Evolutionary conservation across 495 filamentous ascomycete genomes (phyloP), one percentile per base, ranked within the genome.

Genomic region (Podospora didyma): DNA sequence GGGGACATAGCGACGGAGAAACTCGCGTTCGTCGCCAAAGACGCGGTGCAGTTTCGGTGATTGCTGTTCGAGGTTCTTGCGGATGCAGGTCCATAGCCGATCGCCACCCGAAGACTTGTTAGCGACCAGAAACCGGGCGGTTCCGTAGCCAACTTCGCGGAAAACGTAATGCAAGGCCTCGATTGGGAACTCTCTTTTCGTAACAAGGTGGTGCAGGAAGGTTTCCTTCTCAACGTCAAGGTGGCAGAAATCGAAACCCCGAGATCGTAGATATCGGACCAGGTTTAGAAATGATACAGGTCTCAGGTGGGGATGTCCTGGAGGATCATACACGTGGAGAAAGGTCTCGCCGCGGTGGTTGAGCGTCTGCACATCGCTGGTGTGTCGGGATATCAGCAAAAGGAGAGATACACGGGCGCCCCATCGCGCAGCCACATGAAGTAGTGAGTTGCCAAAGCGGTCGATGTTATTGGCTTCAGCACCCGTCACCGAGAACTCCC

Each of bases 311-410:
- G 67, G 67, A 16, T 58, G 56, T 1, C 53, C 49, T 20, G 67
- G 67, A 3, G 67, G 67, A 31, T 68, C 63, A 17, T 63, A 70
- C 16, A 70, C 62, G 23, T 70, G 67, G 16, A 70, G 61, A 24
- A 70, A 70, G 2, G 67, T 70, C 52, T 70, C 67, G 22, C 63
- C 65, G 23, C 65, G 66, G n/a, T 68, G 54, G 59, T 70, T 70
- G 21, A 65, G 54, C 37, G 59, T 48, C 39, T 64, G 63, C 4
- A 68, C 46, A n/a, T 70, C 67, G 37, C 64, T 59, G 1, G 63
- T 66, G 55, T 62, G 65, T n/a, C 61, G 51, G n/a, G 68, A 54
- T 23, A 70, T 62, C 42, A 68, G 53, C 41, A 68, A 23, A 24
- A 70, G 53, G 16, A 70, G 53, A 0, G 65, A 68, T 1, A 70